These are phyloP conservation scores for Ganoderma leucocontextum DNA, from an alignment of 1,284 basidiomycete genomes.

Conservation along the genomic window DNA sequence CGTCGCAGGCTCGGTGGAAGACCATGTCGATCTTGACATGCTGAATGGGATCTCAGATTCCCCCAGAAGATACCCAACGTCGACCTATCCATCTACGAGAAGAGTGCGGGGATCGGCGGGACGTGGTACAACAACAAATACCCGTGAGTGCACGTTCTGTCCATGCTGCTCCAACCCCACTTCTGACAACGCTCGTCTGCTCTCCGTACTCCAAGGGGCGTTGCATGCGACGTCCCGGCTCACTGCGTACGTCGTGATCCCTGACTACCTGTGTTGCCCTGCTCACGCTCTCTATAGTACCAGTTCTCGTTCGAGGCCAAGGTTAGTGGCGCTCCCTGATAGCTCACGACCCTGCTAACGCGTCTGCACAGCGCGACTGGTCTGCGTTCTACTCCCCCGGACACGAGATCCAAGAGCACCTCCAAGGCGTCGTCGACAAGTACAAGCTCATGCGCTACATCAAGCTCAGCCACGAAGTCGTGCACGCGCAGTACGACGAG, in stretches of 20 bases:
- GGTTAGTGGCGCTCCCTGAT: slow-evolving; percentile 29
- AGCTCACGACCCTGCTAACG: background rate
- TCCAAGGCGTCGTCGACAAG: slow-evolving; percentile 62
- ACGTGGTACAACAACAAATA: slow-evolving; percentile 57
- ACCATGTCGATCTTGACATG: too few species aligned
- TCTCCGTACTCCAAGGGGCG: slow-evolving; percentile 44
- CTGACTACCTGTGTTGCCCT: background rate
- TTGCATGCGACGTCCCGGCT: slow-evolving; percentile 65
- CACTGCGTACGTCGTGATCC: slow-evolving; percentile 49
- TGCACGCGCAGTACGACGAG: slow-evolving; percentile 59
- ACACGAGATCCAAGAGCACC: slow-evolving; percentile 61
- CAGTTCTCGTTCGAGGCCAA: slow-evolving; percentile 66
- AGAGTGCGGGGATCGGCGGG: slow-evolving; percentile 62
- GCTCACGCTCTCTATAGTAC: slow-evolving; percentile 49
- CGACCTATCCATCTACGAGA: slow-evolving; percentile 65
- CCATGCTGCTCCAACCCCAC: background rate
- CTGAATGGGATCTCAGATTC: slow-evolving; percentile 45
- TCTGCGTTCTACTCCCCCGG: slow-evolving; percentile 66
- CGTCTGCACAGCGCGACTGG: slow-evolving; percentile 56
- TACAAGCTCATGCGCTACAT: slow-evolving; percentile 62
- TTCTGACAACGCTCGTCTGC: background rate
- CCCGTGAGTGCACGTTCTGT: slow-evolving; percentile 33
- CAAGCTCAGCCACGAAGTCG: slow-evolving; percentile 61
- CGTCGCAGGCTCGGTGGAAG: background rate
- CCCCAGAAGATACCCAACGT: slow-evolving; percentile 60